These are phyloP conservation scores for Hymenoscyphus linearis DNA, from an alignment of 2,329 filamentous ascomycete species.

Conservation along the genomic window DNA sequence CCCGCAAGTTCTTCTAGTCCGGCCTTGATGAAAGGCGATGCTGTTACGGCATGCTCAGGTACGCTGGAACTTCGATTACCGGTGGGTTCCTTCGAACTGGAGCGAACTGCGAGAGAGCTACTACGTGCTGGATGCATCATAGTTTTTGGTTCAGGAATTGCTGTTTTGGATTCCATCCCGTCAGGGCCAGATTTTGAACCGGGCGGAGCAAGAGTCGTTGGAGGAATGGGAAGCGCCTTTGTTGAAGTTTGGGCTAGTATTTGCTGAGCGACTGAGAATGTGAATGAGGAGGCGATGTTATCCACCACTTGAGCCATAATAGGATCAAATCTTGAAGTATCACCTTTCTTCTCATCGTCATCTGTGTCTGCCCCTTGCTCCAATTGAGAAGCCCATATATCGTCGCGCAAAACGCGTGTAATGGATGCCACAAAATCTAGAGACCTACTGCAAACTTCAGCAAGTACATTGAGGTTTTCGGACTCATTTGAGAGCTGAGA, in stretches of 20 bases:
- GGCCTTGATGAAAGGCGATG: slow-evolving; percentile 47
- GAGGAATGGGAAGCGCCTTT: slow-evolving; percentile 60
- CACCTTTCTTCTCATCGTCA: slow-evolving; percentile 34
- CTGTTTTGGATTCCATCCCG: slow-evolving; percentile 53
- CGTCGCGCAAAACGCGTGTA: slow-evolving; percentile 72
- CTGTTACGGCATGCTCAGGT: slow-evolving; percentile 36
- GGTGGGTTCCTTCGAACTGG: slow-evolving; percentile 39
- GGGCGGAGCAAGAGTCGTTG: slow-evolving; percentile 44
- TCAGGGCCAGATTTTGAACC: slow-evolving; percentile 30
- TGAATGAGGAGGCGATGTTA: slow-evolving; percentile 72
- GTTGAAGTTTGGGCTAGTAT: slow-evolving; percentile 71
- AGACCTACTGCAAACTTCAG: slow-evolving; percentile 78
- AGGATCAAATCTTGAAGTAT: slow-evolving; percentile 29
- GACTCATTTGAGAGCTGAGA: slow-evolving; percentile 49
- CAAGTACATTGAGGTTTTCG: slow-evolving; percentile 74
- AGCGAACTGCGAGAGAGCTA: slow-evolving; percentile 50
- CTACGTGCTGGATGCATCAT: slow-evolving; percentile 64
- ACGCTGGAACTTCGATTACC: slow-evolving; percentile 38
- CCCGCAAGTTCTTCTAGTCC: slow-evolving; percentile 80
- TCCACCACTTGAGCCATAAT: slow-evolving; percentile 54
- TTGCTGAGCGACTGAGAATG: slow-evolving; percentile 70
- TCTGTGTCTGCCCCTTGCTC: slow-evolving; percentile 8
- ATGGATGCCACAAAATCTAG: slow-evolving; percentile 79
- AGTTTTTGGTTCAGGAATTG: slow-evolving; percentile 63
- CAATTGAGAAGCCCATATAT: slow-evolving; percentile 60